A percentile compares a stretch with the other conserved stretches of the same genome.
Conservation (phyloP, 192 early-diverging fungal genomes). For the Coemansia erecta region DNA sequence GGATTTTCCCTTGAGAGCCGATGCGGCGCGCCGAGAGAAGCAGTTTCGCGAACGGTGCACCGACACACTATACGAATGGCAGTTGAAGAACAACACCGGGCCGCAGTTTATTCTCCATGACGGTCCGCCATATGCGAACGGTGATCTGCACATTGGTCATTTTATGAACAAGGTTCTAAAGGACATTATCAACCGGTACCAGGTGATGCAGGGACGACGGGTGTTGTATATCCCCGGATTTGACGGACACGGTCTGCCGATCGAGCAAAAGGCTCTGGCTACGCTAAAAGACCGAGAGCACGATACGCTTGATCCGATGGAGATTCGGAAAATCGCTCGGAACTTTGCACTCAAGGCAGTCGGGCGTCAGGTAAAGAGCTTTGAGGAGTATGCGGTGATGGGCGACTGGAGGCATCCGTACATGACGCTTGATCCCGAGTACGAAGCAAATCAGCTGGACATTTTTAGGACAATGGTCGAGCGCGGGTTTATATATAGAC, state of each 20-base stretch:
- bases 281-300: slow-evolving; percentile 52
- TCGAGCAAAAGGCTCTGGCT: slow-evolving; percentile 74
- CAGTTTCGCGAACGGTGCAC: slow-evolving; percentile 63
- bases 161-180: slow-evolving; percentile 83
- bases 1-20: slow-evolving; percentile 63
- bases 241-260: slow-evolving; percentile 80
- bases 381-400: slow-evolving; percentile 69
- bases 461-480: slow-evolving; percentile 73
- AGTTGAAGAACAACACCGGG: slow-evolving; percentile 67
- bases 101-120: slow-evolving; percentile 75
- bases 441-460: slow-evolving; percentile 68
- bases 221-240: slow-evolving; percentile 77
- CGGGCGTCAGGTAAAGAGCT: slow-evolving; percentile 57
- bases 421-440: slow-evolving; percentile 67
- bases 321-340: slow-evolving; percentile 52
- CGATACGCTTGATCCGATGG: slow-evolving; percentile 35
- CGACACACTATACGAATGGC: slow-evolving; percentile 67
- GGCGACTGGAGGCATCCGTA: slow-evolving; percentile 74
- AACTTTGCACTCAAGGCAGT: slow-evolving; percentile 61
- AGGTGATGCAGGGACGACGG: slow-evolving; percentile 66
- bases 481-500: slow-evolving; percentile 71
- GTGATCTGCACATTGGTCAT: slow-evolving; percentile 69
- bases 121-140: slow-evolving; percentile 82
- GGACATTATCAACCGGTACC: slow-evolving; percentile 74
- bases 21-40: slow-evolving; percentile 60